Percentiles rank a stretch among this genome's conserved stretches.
These are phyloP conservation scores for Canna indica DNA, from an alignment of 176 grass and related monocot genomes.

Conservation along the genomic window DNA sequence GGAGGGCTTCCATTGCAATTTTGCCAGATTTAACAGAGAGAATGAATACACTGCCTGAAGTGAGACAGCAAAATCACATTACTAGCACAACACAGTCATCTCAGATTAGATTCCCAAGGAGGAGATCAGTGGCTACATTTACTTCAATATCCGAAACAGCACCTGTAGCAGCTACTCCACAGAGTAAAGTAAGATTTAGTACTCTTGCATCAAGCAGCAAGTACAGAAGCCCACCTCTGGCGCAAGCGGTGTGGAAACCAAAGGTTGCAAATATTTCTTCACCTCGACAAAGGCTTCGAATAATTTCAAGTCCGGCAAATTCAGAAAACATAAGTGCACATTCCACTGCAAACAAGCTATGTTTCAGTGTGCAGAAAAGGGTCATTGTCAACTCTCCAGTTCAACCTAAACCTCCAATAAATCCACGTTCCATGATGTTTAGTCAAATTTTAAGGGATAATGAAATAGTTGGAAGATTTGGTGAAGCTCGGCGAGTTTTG, in stretches of 20 bases:
- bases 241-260: constrained; percentile 32
- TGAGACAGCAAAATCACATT: constrained; percentile 15
- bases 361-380: constrained; percentile 27
- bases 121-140: constrained; percentile 37
- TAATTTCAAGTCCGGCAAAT: constrained; percentile 20
- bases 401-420: not conserved
- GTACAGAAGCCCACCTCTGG: constrained; percentile 52
- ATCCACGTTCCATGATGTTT: constrained; percentile 2
- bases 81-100: constrained; percentile 28
- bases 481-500: constrained; percentile 11
- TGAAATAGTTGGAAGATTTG: constrained; percentile 11
- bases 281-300: constrained; percentile 16
- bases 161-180: constrained; percentile 35
- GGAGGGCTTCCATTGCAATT: constrained; percentile 63
- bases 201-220: constrained; percentile 39
- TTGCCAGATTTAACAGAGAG: constrained; percentile 31
- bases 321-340: not conserved
- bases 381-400: constrained; percentile 9
- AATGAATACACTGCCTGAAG: constrained; percentile 23
- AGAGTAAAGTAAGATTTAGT: constrained; percentile 24
- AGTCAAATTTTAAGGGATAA: not conserved
- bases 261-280: constrained; percentile 26
- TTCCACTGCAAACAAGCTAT: constrained; percentile 8
- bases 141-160: constrained; percentile 34
- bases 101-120: constrained; percentile 25